Evolutionary conservation across 2,329 filamentous ascomycete genomes (phyloP).

Genomic region (Neophaeococcomyces mojaviensis): DNA sequence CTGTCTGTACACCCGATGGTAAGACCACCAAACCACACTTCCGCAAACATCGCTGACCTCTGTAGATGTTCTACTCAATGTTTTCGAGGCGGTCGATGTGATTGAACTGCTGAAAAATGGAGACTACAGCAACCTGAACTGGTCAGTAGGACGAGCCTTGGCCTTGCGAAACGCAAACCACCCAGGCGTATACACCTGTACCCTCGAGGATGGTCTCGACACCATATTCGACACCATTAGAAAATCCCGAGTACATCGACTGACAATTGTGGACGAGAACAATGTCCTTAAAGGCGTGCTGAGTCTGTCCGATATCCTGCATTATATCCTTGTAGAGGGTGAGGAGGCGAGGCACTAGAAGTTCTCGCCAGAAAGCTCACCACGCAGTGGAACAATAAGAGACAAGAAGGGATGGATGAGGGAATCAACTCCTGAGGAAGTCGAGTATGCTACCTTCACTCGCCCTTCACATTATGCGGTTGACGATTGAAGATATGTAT

Average conservation of each 20-base stretch:
- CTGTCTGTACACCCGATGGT: constrained; percentile 75
- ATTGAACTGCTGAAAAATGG: constrained; percentile 93
- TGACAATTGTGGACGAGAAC: constrained; percentile 88
- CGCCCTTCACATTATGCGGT: too few species aligned
- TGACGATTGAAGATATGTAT: too few species aligned
- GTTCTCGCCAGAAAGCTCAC: not conserved
- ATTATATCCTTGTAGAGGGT: constrained; percentile 81
- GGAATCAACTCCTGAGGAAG: too few species aligned
- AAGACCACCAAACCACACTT: constrained; percentile 15
- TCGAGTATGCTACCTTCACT: too few species aligned
- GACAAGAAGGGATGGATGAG: too few species aligned
- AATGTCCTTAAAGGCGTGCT: constrained; percentile 80
- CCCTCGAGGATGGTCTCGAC: constrained; percentile 80
- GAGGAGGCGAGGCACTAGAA: constrained; percentile 39
- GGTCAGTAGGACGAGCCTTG: constrained; percentile 73
- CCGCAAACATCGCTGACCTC: constrained; percentile 5
- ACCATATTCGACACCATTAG: constrained; percentile 96
- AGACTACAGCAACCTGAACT: constrained; percentile 79
- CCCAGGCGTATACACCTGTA: constrained; percentile 93
- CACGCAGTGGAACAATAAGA: too few species aligned
- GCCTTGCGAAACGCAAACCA: constrained; percentile 55
- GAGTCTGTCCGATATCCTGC: constrained; percentile 90
- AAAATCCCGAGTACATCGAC: constrained; percentile 84
- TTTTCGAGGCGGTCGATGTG: constrained; percentile 96
- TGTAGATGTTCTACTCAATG: constrained; percentile 69